Evolutionary conservation across 345 rosid genomes (phyloP), one percentile per base, ranked within the genome.

Genomic region (Gossypioides kirkii): DNA sequence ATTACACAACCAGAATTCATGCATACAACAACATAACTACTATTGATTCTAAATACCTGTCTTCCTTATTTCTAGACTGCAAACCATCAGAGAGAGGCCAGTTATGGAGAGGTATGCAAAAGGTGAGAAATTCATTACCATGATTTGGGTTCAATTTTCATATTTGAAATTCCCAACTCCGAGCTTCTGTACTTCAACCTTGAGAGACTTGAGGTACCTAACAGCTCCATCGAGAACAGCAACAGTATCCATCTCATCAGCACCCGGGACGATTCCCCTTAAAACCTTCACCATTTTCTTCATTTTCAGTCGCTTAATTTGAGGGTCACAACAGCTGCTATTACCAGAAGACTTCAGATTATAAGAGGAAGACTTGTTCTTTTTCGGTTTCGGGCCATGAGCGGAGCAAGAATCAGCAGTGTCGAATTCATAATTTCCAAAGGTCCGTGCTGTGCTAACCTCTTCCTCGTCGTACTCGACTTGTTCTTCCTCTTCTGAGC

Each of bases 151-250:
- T 79, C 80, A 80, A 71, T 75, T 71, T 77, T 80, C 84, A 83
- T 70, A 74, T 47, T 84, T 74, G 26, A 80, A 83, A 78, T 80
- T 75, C 67, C 85, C 82, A 42, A 83, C 87, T 55, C 90, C 94
- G 46, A 82, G 89, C 85, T 90, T 86, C 79, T 88, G 89, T 3
- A 84, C 95, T 84, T 91, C 95, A 53, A 88, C 80, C 76, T 89
- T 88, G 71, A 93, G 91, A 74, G 94, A 84, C 80, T 93, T 90
- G 61, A 93, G 93, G 76, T 93, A 89, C 72, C 74, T 84, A 73
- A 93, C 95, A 68, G 97, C 95, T 88, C 91, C 98, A 77, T 93
- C 97, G 5, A 93, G 79, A 65, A 91, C 87, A 61, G 76, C 76
- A 20, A 77, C 92, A 54, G 91, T 87, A 75, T 86, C 89, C 97